These are phyloP conservation scores for Aspergillus carlsbadensis DNA, from an alignment of 495 filamentous ascomycete genomes.

Conservation along the genomic window DNA sequence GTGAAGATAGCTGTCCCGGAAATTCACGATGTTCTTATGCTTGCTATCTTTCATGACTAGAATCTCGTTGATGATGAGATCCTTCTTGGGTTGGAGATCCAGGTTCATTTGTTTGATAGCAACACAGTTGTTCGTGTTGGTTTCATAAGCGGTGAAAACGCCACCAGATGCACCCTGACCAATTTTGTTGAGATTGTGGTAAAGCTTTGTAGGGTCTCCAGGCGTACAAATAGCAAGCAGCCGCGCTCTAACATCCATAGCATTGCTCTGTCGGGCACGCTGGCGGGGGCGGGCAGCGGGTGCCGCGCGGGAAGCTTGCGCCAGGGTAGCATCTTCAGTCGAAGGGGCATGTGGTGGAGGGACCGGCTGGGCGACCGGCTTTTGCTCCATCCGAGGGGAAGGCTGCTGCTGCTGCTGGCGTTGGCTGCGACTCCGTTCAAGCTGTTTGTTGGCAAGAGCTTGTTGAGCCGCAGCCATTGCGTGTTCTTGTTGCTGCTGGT, in stretches of 20 bases:
- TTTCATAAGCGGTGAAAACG: constrained; percentile 89
- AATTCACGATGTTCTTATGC: constrained; percentile 98
- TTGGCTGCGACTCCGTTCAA: constrained; percentile 68
- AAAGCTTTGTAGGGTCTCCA: constrained; percentile 83
- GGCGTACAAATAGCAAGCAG: constrained; percentile 86
- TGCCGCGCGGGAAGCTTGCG: constrained; percentile 53
- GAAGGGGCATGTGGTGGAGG: constrained; percentile 25
- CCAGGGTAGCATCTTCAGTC: constrained; percentile 24
- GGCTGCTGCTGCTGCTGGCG: constrained; percentile 43
- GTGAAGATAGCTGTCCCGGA: constrained; percentile 92
- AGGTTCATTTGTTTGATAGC: constrained; percentile 99
- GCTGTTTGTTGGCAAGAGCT: constrained; percentile 53
- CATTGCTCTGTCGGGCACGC: constrained; percentile 68
- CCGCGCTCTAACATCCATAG: constrained; percentile 77
- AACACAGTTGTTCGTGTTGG: constrained; percentile 78
- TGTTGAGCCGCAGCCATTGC: constrained; percentile 74
- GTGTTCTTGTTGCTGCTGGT: constrained; percentile 84
- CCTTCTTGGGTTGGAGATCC: constrained; percentile 97
- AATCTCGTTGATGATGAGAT: constrained; percentile 98
- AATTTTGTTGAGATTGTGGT: constrained; percentile 88
- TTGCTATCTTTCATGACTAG: constrained; percentile 98
- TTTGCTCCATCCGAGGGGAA: constrained; percentile 28
- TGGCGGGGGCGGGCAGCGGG: constrained; percentile 72
- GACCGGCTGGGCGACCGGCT: constrained; percentile 22
- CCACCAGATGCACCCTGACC: constrained; percentile 96